phyloP scores from a whole-genome alignment of 768 basidiomycete species.

The Hypholoma sublateritium region DNA sequence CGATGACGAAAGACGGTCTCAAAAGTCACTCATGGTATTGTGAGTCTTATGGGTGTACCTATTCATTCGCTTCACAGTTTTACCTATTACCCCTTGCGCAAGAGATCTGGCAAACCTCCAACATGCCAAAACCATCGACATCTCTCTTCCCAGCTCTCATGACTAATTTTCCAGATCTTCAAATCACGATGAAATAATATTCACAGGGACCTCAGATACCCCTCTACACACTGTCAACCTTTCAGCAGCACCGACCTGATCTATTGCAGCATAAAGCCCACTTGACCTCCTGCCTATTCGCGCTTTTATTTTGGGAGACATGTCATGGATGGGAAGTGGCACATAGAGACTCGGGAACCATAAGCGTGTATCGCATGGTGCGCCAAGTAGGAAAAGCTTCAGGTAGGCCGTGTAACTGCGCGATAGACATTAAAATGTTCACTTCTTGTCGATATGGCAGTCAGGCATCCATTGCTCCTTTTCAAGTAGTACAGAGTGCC shows the following conservation, averaged over 20 bases:
- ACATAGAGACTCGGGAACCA: not conserved
- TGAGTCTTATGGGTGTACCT: not conserved
- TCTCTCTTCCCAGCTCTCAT: not conserved
- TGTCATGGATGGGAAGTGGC: not conserved
- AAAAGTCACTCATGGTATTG: not conserved
- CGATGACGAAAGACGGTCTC: not conserved
- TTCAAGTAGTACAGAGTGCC: not conserved
- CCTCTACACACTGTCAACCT: not conserved
- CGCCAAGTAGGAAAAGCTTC: too few relatives aligned
- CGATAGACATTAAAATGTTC: conserved; percentile 4
- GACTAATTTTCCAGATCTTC: not conserved
- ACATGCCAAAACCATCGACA: not conserved
- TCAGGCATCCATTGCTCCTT: conserved; percentile 2
- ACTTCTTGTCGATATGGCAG: not conserved
- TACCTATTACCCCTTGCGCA: not conserved
- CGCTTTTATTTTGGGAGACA: not conserved
- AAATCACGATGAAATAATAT: not conserved
- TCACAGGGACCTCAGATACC: conserved; percentile 10
- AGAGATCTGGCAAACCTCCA: not conserved
- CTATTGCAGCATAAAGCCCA: conserved; percentile 2
- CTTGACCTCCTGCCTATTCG: not conserved
- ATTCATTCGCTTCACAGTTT: not conserved
- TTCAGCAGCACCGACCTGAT: not conserved
- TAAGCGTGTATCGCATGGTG: not conserved
- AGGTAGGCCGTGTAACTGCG: not conserved